Base-by-base conservation (phyloP, 441 rosid species). In the Syzygium malaccense region DNA sequence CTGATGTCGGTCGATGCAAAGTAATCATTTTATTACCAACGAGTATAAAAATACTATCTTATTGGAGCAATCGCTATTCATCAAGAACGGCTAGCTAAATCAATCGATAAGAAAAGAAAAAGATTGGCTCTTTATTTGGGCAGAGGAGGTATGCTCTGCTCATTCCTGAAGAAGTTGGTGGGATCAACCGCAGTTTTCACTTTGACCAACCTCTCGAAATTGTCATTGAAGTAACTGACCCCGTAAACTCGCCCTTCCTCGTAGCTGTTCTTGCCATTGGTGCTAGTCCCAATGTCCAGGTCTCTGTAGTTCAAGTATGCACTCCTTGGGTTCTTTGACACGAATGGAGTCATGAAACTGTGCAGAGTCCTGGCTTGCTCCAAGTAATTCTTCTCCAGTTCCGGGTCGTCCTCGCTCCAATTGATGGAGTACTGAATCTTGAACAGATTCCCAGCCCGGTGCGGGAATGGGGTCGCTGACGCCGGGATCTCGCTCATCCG, bases 101-200 rank as follows among this genome's bases (percentile, higher is more conserved):
- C 48, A 66, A 28, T 58, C 30, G 14, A 26, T 11, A 26, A 58
- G 64, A 58, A 58, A 58, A 58, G n/a, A 11, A 57, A 58, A 58
- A 5, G 14, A 58, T 58, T 11, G 64, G 30, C 64, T 58, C 64
- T 58, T 58, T 4, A 58, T 10, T 26, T 60, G 14, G 66, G 66
- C 71, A 64, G 83, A 37, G 83, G 1, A 37, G 88, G 89, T 33
- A 88, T 88, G 83, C 89, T 88, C 89, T 85, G 89, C 87, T 88
- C 84, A 26, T 88, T 60, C 89, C 89, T 88, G 33, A 88, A 88
- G 87, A 88, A 88, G 79, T 88, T 85, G 17, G 45, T 53, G 30
- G 89, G 89, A 51, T 88, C 89, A 6, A 88, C 85, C 54, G 87
- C 89, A 5, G 89, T 62, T 33, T 88, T 88, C 19, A 88, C 54